Evolutionary conservation across 2,329 filamentous ascomycete genomes (phyloP).

Genomic region (Thielaviopsis cerberus): DNA sequence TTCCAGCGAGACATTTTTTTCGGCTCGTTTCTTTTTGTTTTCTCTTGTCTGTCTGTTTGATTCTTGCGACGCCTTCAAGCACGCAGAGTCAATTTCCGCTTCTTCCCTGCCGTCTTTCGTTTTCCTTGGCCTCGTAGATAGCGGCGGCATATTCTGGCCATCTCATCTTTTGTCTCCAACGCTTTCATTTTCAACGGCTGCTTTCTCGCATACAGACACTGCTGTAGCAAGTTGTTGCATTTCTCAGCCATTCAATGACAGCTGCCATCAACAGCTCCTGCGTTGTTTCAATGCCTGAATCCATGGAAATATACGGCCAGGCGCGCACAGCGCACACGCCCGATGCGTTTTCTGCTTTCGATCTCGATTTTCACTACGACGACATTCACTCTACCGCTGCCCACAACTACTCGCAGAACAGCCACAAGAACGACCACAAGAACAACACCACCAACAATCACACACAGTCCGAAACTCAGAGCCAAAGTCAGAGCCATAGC

Average conservation of each 20-base stretch:
- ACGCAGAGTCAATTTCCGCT: too few species aligned
- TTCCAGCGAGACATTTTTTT: not conserved
- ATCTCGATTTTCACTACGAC: slow-evolving; percentile 11
- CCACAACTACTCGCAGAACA: slow-evolving; percentile 7
- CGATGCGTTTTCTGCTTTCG: slow-evolving; percentile 5
- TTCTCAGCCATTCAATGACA: slow-evolving; percentile 1
- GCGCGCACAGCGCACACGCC: slow-evolving; percentile 6
- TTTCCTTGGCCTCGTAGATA: too few species aligned
- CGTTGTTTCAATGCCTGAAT: slow-evolving; percentile 5
- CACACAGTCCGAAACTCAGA: not conserved
- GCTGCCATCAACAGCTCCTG: slow-evolving; percentile 7
- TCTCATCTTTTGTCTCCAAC: not conserved
- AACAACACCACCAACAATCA: slow-evolving; percentile 19
- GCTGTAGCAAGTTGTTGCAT: not conserved
- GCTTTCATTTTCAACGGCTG: too few species aligned
- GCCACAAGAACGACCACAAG: slow-evolving; percentile 24
- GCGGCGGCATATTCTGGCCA: too few species aligned
- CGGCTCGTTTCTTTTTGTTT: slow-evolving; percentile 2
- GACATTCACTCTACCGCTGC: slow-evolving; percentile 17
- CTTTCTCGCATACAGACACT: slow-evolving; percentile 12
- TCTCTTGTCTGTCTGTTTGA: slow-evolving; percentile 6
- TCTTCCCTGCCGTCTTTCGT: too few species aligned
- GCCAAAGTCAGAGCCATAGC: not conserved
- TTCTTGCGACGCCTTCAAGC: too few species aligned
- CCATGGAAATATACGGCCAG: slow-evolving; percentile 7